These are phyloP conservation scores for Aschersonia sp. DNA, from an alignment of 2,329 filamentous ascomycete species.

Conservation along the genomic window DNA sequence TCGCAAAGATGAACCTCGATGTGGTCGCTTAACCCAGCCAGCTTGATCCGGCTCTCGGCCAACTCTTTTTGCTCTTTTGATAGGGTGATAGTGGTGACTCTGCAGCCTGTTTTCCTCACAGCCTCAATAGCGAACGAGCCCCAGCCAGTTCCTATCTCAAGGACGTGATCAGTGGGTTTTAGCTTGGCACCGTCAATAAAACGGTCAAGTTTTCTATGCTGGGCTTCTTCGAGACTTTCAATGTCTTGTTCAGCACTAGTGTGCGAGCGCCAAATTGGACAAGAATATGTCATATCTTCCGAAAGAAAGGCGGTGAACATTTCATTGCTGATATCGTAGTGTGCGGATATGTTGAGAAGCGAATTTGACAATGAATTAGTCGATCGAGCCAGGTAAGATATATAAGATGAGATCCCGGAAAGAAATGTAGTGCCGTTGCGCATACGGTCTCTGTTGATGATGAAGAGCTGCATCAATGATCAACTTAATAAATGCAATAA, in stretches of 20 bases:
- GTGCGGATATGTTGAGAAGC: conserved; percentile 52
- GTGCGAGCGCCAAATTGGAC: conserved; percentile 43
- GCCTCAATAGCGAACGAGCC: conserved; percentile 60
- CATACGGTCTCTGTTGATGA: conserved; percentile 49
- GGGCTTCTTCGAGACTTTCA: conserved; percentile 51
- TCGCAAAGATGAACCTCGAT: conserved; percentile 56
- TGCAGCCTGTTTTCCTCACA: conserved; percentile 49
- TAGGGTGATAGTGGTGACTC: conserved; percentile 54
- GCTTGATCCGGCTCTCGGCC: conserved; percentile 49
- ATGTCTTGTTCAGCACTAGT: conserved; percentile 3
- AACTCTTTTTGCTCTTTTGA: conserved; percentile 55
- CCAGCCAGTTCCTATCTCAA: conserved; percentile 68
- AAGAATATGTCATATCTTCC: conserved; percentile 65
- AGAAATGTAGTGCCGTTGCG: conserved; percentile 50
- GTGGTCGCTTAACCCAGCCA: conserved; percentile 41
- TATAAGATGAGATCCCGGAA: conserved; percentile 40
- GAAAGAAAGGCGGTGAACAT: conserved; percentile 65
- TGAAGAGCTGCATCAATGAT: conserved; percentile 43
- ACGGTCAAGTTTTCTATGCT: conserved; percentile 50
- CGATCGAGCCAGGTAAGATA: conserved; percentile 42
- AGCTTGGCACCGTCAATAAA: conserved; percentile 53
- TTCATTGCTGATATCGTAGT: conserved; percentile 64
- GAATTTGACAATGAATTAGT: conserved; percentile 44
- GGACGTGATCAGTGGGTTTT: conserved; percentile 49
- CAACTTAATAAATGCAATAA: not conserved